These are phyloP conservation scores for Dichotomopilus funicola DNA, from an alignment of 2,329 filamentous ascomycete species.

Conservation along the genomic window DNA sequence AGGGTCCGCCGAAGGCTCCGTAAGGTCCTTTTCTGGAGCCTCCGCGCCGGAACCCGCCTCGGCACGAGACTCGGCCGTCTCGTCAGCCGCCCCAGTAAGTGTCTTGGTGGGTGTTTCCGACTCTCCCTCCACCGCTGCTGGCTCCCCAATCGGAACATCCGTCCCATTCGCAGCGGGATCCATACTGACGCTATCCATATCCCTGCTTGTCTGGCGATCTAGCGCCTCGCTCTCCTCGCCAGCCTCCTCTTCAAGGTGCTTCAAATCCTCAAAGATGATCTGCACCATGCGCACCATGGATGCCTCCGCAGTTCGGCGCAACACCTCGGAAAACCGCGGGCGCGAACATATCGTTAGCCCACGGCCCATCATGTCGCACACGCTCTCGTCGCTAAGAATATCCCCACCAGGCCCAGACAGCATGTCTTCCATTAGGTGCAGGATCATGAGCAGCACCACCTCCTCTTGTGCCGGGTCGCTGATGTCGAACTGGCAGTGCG, in stretches of 20 bases:
- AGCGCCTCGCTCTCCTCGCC: slow-evolving; percentile 59
- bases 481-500: slow-evolving; percentile 94
- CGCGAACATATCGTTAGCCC: slow-evolving; percentile 97
- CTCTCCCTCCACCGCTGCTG: not conserved
- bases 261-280: slow-evolving; percentile 90
- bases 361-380: slow-evolving; percentile 99
- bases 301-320: slow-evolving; percentile 87
- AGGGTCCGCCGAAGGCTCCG: slow-evolving; percentile 18
- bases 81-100: slow-evolving; percentile 1
- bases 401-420: slow-evolving; percentile 88
- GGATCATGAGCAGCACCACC: slow-evolving; percentile 85
- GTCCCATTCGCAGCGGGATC: slow-evolving; percentile 64
- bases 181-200: slow-evolving; percentile 76
- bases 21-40: not conserved
- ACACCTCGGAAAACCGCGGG: slow-evolving; percentile 78
- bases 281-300: slow-evolving; percentile 99
- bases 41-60: not conserved
- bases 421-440: slow-evolving; percentile 98
- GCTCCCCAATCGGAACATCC: slow-evolving; percentile 21
- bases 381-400: slow-evolving; percentile 92
- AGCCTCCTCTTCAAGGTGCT: slow-evolving; percentile 73
- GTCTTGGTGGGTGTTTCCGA: too few species aligned
- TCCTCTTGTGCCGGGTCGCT: slow-evolving; percentile 93
- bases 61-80: not conserved
- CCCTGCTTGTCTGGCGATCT: slow-evolving; percentile 59